A percentile compares a stretch with the other conserved stretches of the same genome.
phyloP scores from a whole-genome alignment of 768 basidiomycete genomes.

The Ramaria rubella region DNA sequence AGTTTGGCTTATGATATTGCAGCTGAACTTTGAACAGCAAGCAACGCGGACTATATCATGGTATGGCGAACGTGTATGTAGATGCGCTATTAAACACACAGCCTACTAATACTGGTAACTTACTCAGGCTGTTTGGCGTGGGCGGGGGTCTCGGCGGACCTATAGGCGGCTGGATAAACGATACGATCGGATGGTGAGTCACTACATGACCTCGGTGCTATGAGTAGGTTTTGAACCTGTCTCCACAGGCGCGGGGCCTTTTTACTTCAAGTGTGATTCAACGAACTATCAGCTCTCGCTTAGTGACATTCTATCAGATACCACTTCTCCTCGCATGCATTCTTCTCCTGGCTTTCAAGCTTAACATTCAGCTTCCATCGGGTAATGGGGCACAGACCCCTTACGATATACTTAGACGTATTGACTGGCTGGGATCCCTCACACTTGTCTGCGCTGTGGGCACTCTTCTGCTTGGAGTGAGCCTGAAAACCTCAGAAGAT shows the following conservation, averaged over 20 bases:
- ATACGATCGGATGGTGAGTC: constrained; percentile 77
- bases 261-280: constrained; percentile 19
- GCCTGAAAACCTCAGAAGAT: constrained; percentile 71
- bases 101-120: constrained; percentile 13
- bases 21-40: constrained; percentile 32
- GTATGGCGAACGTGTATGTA: constrained; percentile 78
- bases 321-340: constrained; percentile 72
- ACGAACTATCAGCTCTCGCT: not conserved
- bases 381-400: constrained; percentile 53
- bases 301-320: constrained; percentile 29
- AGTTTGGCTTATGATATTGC: too few species aligned
- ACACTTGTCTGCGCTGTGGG: constrained; percentile 71
- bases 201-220: constrained; percentile 8
- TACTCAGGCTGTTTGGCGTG: constrained; percentile 74
- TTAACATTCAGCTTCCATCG: constrained; percentile 70
- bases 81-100: not conserved
- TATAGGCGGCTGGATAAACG: constrained; percentile 79
- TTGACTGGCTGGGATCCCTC: constrained; percentile 79
- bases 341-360: constrained; percentile 63
- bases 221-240: not conserved
- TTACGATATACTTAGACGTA: constrained; percentile 62
- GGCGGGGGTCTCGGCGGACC: constrained; percentile 79
- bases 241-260: constrained; percentile 73
- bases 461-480: constrained; percentile 65
- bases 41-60: constrained; percentile 86